phyloP scores from a whole-genome alignment of 257 asterid species.

The Knoxia roxburghii region DNA sequence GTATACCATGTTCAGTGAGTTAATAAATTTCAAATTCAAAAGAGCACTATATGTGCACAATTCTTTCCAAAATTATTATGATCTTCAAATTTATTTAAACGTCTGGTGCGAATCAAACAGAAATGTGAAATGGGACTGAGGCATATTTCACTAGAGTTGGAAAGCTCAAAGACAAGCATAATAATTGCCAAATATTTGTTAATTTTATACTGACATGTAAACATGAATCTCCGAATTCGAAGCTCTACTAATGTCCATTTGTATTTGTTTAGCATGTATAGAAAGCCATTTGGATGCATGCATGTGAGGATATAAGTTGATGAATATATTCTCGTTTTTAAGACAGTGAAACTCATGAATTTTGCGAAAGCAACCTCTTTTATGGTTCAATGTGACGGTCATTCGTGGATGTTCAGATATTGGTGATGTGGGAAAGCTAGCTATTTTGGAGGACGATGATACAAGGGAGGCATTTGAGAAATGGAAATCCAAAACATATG shows the following conservation, averaged over 20 bases:
- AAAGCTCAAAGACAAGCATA: not conserved
- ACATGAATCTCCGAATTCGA: not conserved
- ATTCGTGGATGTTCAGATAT: constrained; percentile 23
- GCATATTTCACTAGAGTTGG: not conserved
- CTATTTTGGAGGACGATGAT: constrained; percentile 32
- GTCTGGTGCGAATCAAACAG: no score
- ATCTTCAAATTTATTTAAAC: no score
- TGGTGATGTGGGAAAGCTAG: constrained; percentile 23
- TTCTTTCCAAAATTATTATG: no score
- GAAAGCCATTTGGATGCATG: not conserved
- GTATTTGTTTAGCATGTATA: no score
- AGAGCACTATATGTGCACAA: no score
- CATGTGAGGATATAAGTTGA: not conserved
- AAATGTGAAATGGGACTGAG: not conserved
- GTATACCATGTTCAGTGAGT: no score
- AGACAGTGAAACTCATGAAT: not conserved
- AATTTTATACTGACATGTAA: not conserved
- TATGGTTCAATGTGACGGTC: not conserved
- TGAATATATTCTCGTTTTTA: not conserved
- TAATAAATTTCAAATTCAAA: no score
- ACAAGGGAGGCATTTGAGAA: constrained; percentile 62
- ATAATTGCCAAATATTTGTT: not conserved
- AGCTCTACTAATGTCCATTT: not conserved
- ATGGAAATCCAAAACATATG: constrained; percentile 80
- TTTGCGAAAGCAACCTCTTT: not conserved